A percentile compares a stretch with the other conserved stretches of the same genome.
Conservation (phyloP, 75 land plant genomes). For the Chamaecyparis obtusa region DNA sequence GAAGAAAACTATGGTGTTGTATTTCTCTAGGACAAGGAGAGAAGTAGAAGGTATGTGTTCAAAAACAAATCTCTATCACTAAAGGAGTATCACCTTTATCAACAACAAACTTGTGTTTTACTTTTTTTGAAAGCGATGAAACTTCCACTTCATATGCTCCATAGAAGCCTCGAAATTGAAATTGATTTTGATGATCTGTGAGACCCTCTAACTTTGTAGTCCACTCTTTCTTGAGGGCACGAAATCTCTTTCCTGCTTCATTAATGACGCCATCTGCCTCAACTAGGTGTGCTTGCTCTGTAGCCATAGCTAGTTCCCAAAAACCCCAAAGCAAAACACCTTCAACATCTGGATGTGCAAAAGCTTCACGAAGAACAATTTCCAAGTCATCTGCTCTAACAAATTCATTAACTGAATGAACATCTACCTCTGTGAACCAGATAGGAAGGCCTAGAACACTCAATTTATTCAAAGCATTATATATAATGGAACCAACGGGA, state of each 20-base stretch:
- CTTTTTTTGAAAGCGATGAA: slow-evolving; percentile 16
- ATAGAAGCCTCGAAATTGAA: slow-evolving; percentile 79
- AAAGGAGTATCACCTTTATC: slow-evolving; percentile 54
- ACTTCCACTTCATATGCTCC: slow-evolving; percentile 67
- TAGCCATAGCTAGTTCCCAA: slow-evolving; percentile 82
- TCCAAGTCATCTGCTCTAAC: slow-evolving; percentile 93
- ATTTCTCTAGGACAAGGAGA: neutral
- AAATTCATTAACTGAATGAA: slow-evolving; percentile 74
- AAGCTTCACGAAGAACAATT: slow-evolving; percentile 84
- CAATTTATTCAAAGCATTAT: slow-evolving; percentile 63
- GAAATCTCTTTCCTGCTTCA: slow-evolving; percentile 74
- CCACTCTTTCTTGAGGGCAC: slow-evolving; percentile 85
- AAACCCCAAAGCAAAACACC: slow-evolving; percentile 96
- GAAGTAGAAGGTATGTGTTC: neutral
- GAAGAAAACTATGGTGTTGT: neutral
- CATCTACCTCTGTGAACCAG: slow-evolving; percentile 97
- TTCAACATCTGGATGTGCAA: slow-evolving; percentile 88
- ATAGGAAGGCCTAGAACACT: slow-evolving; percentile 74
- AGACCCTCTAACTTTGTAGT: slow-evolving; percentile 47
- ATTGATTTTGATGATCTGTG: slow-evolving; percentile 48
- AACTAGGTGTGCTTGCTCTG: slow-evolving; percentile 68
- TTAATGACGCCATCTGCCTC: slow-evolving; percentile 85
- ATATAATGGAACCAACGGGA: slow-evolving; percentile 81
- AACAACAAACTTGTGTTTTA: slow-evolving; percentile 47
- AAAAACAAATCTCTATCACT: slow-evolving; percentile 18